Conservation (phyloP, 2,329 filamentous ascomycete species). For the Colletotrichum salicis region DNA sequence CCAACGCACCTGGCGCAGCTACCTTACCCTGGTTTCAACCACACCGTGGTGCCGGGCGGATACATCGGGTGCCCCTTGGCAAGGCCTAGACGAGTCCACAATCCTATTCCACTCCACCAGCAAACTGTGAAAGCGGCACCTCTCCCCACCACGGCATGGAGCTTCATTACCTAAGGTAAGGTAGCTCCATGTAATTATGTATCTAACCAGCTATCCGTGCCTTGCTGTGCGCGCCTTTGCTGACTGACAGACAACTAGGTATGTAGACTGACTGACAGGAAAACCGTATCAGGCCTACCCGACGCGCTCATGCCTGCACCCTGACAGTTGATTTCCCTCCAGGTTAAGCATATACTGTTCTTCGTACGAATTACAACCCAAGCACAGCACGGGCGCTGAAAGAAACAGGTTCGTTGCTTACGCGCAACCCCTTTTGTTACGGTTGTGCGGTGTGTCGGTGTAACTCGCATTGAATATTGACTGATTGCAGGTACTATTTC, state of each 20-base stretch:
- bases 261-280: too few species aligned
- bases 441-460: neutral
- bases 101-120: conserved; percentile 4
- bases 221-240: neutral
- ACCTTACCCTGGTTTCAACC: neutral
- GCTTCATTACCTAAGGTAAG: conserved; percentile 1
- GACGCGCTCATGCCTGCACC: neutral
- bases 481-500: neutral
- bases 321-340: neutral
- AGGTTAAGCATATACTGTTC: neutral
- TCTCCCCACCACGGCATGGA: conserved; percentile 7
- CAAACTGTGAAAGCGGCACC: neutral
- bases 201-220: neutral
- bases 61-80: conserved; percentile 22
- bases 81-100: conserved; percentile 21
- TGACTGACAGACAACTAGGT: neutral
- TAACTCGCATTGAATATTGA: neutral
- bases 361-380: neutral
- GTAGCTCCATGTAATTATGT: neutral
- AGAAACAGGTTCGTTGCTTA: neutral
- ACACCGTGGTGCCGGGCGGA: conserved; percentile 1
- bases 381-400: neutral
- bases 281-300: neutral
- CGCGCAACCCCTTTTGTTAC: neutral
- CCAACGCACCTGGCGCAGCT: neutral